Evolutionary conservation across 495 filamentous ascomycete genomes (phyloP).

Genomic region (Margaritispora aquatica): DNA sequence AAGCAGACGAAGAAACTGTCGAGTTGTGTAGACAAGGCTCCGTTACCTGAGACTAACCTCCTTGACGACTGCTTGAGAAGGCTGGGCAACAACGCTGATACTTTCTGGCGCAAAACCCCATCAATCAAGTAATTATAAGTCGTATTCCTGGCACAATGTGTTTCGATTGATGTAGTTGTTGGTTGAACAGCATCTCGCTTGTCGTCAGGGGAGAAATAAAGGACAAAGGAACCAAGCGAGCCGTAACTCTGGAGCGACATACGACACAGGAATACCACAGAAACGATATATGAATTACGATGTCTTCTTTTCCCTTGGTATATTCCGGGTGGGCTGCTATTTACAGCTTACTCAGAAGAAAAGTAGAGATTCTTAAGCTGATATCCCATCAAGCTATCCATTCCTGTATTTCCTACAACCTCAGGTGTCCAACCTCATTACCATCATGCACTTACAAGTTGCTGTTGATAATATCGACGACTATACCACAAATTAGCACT

Average conservation of each 20-base stretch:
- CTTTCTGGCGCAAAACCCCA: no score
- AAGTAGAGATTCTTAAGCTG: not conserved
- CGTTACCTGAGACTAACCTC: no score
- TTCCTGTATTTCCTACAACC: slow-evolving; percentile 3
- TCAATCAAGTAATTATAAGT: no score
- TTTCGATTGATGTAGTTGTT: no score
- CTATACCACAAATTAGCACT: slow-evolving; percentile 30
- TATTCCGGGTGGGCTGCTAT: not conserved
- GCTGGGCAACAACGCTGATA: no score
- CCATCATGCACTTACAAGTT: slow-evolving; percentile 30
- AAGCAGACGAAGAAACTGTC: no score
- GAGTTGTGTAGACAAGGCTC: no score
- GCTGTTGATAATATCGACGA: slow-evolving; percentile 57
- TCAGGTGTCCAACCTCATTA: slow-evolving; percentile 1
- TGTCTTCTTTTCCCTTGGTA: not conserved
- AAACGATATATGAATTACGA: not conserved
- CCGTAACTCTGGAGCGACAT: no score
- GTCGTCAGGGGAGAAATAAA: not conserved
- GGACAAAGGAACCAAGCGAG: not conserved
- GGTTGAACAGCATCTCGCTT: no score
- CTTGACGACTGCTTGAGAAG: no score
- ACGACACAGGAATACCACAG: not conserved
- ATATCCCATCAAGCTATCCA: not conserved
- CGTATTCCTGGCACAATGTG: no score
- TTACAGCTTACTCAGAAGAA: not conserved